Percentiles rank a stretch among this genome's conserved stretches.
Evolutionary conservation across 495 filamentous ascomycete species (phyloP).

Genomic region (Daldinia caldariorum): DNA sequence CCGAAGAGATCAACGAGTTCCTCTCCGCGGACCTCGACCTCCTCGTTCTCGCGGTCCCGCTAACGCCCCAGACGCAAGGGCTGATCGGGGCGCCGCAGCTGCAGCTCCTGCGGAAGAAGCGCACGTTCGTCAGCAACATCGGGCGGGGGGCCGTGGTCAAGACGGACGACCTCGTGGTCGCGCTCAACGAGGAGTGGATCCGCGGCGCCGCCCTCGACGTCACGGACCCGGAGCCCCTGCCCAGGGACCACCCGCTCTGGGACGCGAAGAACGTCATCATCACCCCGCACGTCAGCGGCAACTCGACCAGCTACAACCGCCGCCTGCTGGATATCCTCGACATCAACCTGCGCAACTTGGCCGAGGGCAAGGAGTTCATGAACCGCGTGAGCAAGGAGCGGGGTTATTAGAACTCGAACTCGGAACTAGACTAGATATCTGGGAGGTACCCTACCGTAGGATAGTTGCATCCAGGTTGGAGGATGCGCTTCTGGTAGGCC

Average conservation of each 20-base stretch:
- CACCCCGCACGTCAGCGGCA: slow-evolving; percentile 81
- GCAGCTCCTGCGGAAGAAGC: slow-evolving; percentile 63
- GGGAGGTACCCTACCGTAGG: too few species aligned
- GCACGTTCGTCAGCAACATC: slow-evolving; percentile 77
- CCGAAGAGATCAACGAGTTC: slow-evolving; percentile 70
- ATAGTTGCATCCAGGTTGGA: neutral
- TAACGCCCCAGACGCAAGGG: slow-evolving; percentile 72
- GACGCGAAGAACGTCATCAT: slow-evolving; percentile 76
- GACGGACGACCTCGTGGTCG: slow-evolving; percentile 71
- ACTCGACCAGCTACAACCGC: slow-evolving; percentile 65
- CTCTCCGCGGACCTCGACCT: slow-evolving; percentile 75
- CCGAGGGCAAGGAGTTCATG: slow-evolving; percentile 68
- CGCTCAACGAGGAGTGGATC: slow-evolving; percentile 67
- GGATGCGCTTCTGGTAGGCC: neutral
- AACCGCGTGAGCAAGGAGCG: slow-evolving; percentile 73
- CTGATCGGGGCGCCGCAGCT: slow-evolving; percentile 74
- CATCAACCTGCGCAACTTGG: slow-evolving; percentile 67
- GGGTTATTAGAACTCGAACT: slow-evolving; percentile 62
- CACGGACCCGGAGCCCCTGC: slow-evolving; percentile 85
- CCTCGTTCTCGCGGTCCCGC: slow-evolving; percentile 76
- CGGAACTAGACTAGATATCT: too few species aligned
- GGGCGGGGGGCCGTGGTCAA: slow-evolving; percentile 76
- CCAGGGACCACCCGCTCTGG: slow-evolving; percentile 75
- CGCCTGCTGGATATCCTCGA: slow-evolving; percentile 69
- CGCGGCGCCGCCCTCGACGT: slow-evolving; percentile 85